Conservation (phyloP, 768 basidiomycete species). For the Psilocybe tampanensis region DNA sequence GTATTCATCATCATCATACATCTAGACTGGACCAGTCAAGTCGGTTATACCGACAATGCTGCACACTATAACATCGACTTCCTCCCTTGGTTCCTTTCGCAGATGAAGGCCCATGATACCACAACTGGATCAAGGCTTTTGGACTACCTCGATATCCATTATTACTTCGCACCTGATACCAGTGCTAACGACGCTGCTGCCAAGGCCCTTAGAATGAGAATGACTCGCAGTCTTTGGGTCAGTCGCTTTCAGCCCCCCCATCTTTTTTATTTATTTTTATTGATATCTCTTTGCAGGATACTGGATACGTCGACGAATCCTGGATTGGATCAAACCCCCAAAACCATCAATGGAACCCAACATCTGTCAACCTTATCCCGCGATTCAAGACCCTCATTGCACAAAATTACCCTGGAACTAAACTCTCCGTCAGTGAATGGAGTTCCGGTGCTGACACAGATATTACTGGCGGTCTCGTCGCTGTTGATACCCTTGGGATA, state of each 20-base stretch:
- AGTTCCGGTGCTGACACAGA: conserved; percentile 49
- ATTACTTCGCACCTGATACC: conserved; percentile 55
- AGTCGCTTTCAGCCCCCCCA: conserved; percentile 1
- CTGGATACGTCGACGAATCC: conserved; percentile 55
- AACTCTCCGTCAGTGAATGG: conserved; percentile 57
- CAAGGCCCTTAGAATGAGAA: conserved; percentile 50
- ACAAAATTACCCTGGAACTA: conserved; percentile 55
- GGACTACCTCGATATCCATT: conserved; percentile 61
- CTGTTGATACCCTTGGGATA: conserved; percentile 53
- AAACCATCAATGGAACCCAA: conserved; percentile 50
- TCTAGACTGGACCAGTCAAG: conserved; percentile 52
- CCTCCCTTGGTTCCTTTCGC: conserved; percentile 55
- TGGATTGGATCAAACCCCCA: conserved; percentile 47
- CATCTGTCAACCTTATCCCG: conserved; percentile 46
- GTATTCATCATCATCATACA: neutral
- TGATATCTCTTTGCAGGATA: conserved; percentile 33
- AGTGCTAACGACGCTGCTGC: conserved; percentile 54
- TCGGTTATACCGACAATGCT: conserved; percentile 50
- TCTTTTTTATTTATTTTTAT: too few relatives aligned
- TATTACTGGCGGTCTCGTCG: conserved; percentile 54
- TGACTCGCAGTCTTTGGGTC: conserved; percentile 56
- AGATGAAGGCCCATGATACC: conserved; percentile 44
- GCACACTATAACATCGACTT: conserved; percentile 57
- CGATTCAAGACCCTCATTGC: conserved; percentile 52
- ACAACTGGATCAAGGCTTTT: conserved; percentile 42